Percentiles rank a stretch among this genome's conserved stretches.
These are phyloP conservation scores for Trichoderma oligosporum DNA, from an alignment of 2,329 filamentous ascomycete species.

Conservation along the genomic window DNA sequence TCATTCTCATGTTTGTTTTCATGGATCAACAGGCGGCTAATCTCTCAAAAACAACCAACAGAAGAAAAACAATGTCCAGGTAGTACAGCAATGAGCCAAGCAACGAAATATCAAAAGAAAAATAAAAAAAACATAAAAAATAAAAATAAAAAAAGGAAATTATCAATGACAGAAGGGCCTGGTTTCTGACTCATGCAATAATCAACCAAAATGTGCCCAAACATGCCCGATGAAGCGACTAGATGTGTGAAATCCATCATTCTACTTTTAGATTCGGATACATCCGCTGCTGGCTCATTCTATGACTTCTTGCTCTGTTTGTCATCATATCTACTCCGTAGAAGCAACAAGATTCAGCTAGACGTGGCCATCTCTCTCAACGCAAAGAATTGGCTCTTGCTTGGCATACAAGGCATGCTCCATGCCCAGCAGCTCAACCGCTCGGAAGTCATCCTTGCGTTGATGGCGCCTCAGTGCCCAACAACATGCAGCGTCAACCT, in stretches of 20 bases:
- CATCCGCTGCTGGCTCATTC: background rate
- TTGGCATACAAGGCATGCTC: constrained; percentile 1
- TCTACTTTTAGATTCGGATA: background rate
- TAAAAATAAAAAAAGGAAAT: background rate
- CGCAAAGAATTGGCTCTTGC: too few species aligned
- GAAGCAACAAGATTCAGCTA: background rate
- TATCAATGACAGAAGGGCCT: background rate
- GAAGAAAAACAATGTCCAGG: constrained; percentile 88
- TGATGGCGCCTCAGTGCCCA: constrained; percentile 48
- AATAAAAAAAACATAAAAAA: background rate
- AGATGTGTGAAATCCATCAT: background rate
- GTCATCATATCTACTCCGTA: background rate
- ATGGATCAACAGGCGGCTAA: constrained; percentile 17
- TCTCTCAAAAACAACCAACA: constrained; percentile 36
- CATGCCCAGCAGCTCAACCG: background rate
- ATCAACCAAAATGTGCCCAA: background rate
- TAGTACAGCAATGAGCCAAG: constrained; percentile 66
- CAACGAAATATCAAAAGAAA: background rate
- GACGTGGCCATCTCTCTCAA: constrained; percentile 11
- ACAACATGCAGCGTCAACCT: constrained; percentile 35
- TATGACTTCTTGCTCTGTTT: background rate
- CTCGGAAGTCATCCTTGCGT: constrained; percentile 39
- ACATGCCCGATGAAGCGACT: background rate
- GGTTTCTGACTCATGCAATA: background rate
- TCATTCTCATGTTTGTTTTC: background rate